Conservation (phyloP, 768 basidiomycete genomes). For the Sistotremastrum niveocremeum region DNA sequence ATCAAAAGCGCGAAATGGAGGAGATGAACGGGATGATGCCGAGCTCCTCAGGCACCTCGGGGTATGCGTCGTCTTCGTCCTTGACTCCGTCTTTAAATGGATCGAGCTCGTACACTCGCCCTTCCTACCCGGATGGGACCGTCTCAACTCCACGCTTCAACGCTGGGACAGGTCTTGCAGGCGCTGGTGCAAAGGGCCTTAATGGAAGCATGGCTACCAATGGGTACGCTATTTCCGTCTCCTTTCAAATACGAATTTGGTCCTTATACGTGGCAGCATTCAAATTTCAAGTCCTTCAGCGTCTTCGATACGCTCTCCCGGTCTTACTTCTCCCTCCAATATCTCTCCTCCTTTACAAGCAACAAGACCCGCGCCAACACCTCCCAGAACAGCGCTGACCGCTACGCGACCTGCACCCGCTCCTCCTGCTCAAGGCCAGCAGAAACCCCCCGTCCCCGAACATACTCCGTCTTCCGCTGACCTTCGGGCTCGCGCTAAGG, state of each 20-base stretch:
- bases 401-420: constrained; percentile 51
- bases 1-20: constrained; percentile 89
- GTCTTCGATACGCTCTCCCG: constrained; percentile 1
- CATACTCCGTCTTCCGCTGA: constrained; percentile 52
- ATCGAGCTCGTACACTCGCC: constrained; percentile 13
- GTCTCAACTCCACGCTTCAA: constrained; percentile 59
- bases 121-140: constrained; percentile 20
- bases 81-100: constrained; percentile 21
- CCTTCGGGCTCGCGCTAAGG: constrained; percentile 49
- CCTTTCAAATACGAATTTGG: too few relatives aligned
- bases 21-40: constrained; percentile 27
- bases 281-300: neutral
- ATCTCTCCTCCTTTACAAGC: too few relatives aligned
- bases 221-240: neutral
- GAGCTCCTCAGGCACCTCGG: constrained; percentile 8
- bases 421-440: constrained; percentile 28
- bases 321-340: neutral
- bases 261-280: too few relatives aligned
- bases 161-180: constrained; percentile 86
- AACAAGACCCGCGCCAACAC: neutral
- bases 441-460: constrained; percentile 26
- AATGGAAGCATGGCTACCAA: constrained; percentile 5
- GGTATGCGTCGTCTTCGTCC: constrained; percentile 9
- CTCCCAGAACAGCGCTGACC: constrained; percentile 30
- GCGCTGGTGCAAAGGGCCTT: constrained; percentile 33